Base-by-base conservation (phyloP, 129 eudicot genomes). In the Flaveria ramosissima region DNA sequence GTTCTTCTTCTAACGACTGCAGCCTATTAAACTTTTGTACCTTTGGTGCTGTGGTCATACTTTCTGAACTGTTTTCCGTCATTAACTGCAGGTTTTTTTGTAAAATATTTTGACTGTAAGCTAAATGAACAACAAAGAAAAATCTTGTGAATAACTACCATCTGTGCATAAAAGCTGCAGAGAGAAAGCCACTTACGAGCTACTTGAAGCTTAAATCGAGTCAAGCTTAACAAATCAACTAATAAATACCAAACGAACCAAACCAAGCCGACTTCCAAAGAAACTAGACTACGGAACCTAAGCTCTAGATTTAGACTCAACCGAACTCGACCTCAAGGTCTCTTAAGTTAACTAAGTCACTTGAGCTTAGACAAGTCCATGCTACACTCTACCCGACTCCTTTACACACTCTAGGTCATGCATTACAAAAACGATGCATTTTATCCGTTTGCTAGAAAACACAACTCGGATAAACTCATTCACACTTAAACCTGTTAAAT, bases 1-100 rank as follows among this genome's bases (percentile, higher is more conserved):
- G 97, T 79, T 92, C 97, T 56, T 86, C 77, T 47, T 88, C 89
- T 15, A 88, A 13, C 4, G 96, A 84, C 47, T 82, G 66, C 77
- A 78, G 67, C 78, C 93, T 86, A 24, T 79, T 85, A 16, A 92
- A 17, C 78, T 77, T 89, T 42, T 88, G 92, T 68, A 86, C 83
- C 53, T 75, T 50, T 12, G 97, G 97, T 41, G 97, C 80, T 3
- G 81, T 84, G 5, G 88, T 92, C 7, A 72, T 17, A 5, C 86
- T 77, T 65, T 81, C 91, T 60, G 80, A 13, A 73, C 67, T 68
- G 30, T 48, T 78, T 79, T 89, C 97, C 84, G 84, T 82, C 82
- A 89, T 30, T 43, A 51, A 62, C 96, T 89, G 82, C 70, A 56
- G 78, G 46, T 41, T 32, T 47, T 48, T 17, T 55, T 24, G 23